phyloP scores from a whole-genome alignment of 768 basidiomycete species.

The Erythrobasidium yunnanense region DNA sequence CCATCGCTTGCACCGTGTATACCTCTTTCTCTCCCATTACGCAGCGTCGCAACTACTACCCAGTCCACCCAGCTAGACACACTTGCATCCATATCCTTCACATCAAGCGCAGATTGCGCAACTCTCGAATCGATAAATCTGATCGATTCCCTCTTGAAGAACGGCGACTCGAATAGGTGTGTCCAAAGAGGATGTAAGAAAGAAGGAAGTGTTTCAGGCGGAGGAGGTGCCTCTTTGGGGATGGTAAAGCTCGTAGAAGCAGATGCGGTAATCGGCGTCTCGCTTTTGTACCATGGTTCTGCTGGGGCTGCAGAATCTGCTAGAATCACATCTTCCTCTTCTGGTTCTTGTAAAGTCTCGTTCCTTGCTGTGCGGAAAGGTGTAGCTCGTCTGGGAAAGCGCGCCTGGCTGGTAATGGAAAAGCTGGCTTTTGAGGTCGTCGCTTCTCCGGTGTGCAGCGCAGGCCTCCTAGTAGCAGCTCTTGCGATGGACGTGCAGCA shows the following conservation, averaged over 20 bases:
- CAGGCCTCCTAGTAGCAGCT: neutral
- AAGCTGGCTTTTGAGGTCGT: neutral
- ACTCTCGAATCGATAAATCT: slow-evolving; percentile 34
- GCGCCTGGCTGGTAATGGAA: neutral
- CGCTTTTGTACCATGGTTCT: slow-evolving; percentile 9
- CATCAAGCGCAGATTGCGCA: slow-evolving; percentile 14
- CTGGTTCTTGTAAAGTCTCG: neutral
- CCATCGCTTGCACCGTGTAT: slow-evolving; percentile 33
- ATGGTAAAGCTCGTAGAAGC: neutral
- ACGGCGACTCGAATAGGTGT: slow-evolving; percentile 33
- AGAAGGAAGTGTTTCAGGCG: slow-evolving; percentile 27
- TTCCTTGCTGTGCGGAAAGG: slow-evolving; percentile 16
- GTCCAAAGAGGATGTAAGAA: slow-evolving; percentile 30
- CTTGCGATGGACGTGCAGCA: too few relatives aligned
- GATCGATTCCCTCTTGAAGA: slow-evolving; percentile 31
- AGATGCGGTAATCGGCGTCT: neutral
- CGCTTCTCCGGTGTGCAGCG: neutral
- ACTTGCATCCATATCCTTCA: slow-evolving; percentile 7
- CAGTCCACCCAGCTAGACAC: slow-evolving; percentile 34
- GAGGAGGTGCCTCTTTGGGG: slow-evolving; percentile 16
- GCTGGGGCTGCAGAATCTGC: neutral
- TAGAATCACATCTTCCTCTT: neutral
- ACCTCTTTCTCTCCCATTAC: slow-evolving; percentile 32
- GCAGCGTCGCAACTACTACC: slow-evolving; percentile 31
- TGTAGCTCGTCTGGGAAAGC: slow-evolving; percentile 19